Evolutionary conservation across 176 grass and related monocot species (phyloP).

Genomic region (Musa acuminata): DNA sequence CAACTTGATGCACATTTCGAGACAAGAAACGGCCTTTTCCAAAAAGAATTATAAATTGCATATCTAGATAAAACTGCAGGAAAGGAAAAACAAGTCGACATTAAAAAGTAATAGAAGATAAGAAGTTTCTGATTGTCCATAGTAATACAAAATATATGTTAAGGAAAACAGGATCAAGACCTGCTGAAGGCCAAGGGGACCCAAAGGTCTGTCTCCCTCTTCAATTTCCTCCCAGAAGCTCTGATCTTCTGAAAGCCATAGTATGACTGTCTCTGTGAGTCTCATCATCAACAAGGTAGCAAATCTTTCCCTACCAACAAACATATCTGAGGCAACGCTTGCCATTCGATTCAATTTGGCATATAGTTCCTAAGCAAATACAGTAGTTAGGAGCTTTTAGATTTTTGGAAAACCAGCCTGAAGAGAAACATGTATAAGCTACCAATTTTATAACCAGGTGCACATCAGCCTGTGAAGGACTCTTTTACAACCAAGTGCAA

Average conservation of each 20-base stretch:
- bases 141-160: not conserved
- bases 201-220: constrained; percentile 53
- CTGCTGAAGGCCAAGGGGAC: constrained; percentile 73
- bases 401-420: not conserved
- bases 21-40: constrained; percentile 86
- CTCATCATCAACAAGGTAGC: constrained; percentile 89
- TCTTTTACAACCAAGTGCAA: too few relatives aligned
- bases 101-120: constrained; percentile 2
- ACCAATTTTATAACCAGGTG: too few relatives aligned
- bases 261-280: constrained; percentile 71
- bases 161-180: constrained; percentile 17
- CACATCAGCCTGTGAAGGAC: too few relatives aligned
- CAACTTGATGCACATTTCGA: constrained; percentile 84
- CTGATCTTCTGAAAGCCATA: constrained; percentile 81
- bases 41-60: constrained; percentile 90
- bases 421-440: too few relatives aligned
- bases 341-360: constrained; percentile 68
- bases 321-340: constrained; percentile 58
- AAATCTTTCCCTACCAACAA: constrained; percentile 97
- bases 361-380: constrained; percentile 72
- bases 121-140: not conserved
- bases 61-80: constrained; percentile 88
- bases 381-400: not conserved
- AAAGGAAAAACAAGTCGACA: constrained; percentile 7
- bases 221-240: constrained; percentile 93